Evolutionary conservation across 1,284 basidiomycete species (phyloP), one percentile per base, ranked within the genome.

Genomic region (Vanrija sp.): DNA sequence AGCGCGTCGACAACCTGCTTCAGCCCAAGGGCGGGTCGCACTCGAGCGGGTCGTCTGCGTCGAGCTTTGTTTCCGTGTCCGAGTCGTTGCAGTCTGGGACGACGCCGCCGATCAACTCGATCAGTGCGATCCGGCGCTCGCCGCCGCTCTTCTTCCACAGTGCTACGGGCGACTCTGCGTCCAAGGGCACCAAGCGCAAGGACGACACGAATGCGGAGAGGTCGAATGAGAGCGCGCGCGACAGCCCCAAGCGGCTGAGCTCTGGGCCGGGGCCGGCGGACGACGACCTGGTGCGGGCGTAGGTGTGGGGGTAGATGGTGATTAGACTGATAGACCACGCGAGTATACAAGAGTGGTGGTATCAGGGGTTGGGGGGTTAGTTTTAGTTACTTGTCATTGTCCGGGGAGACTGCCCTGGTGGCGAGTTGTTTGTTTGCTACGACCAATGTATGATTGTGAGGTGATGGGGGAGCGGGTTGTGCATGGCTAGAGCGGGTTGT

Each of bases 101-200:
- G 49, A 18, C 42, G 20, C 37, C 53, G n/a, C 57, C 64, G 6
- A 27, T 58, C 15, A 70, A 67, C 55, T 62, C 66, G 4, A 63
- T 66, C 14, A 45, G 52, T 16, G 43, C 60, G 2, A 59, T 70
- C 36, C 54, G 69, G 44, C 57, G 67, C 15, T 68, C 68, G 10
- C 64, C 61, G 12, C 65, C 69, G 1, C 62, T 67, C 8, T 71
- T 72, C 56, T 73, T 73, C 60, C 60, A n/a, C n/a, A 64, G 38
- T 69, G 67, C 18, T 41, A 55, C 20, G 41, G 44, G 18, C 47
- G 52, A n/a, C 15, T 42, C 44, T 47, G 43, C 10, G 22, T 44
- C 20, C 19, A 48, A 41, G 23, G 61, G 63, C 35, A 47, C 50
- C 36, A 71, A 69, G 58, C 59, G 67, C 47, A 65, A 67, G 56